Evolutionary conservation across 2,329 filamentous ascomycete species (phyloP).

Genomic region (Phyllosticta citriasiana): DNA sequence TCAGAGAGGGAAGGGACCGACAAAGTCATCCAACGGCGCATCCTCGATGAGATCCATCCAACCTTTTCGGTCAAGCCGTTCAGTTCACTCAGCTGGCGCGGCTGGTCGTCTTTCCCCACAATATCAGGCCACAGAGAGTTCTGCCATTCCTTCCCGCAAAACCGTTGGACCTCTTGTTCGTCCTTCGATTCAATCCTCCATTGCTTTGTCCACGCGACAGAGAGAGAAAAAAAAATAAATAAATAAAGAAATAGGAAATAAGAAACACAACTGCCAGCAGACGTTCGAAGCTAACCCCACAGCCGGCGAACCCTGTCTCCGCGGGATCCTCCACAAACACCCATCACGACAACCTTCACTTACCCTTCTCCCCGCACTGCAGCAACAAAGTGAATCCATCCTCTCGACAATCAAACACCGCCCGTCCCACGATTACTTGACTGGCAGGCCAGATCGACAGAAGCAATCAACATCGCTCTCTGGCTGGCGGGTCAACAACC

Average conservation of each 20-base stretch:
- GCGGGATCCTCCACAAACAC: background rate
- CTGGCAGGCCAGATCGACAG: background rate
- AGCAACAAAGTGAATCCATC: background rate
- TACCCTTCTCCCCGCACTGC: background rate
- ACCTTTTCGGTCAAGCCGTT: background rate
- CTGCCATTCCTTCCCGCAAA: background rate
- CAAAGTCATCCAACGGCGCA: background rate
- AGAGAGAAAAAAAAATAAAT: too few species aligned
- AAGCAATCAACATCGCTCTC: background rate
- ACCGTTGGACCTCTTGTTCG: background rate
- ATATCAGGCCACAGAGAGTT: background rate
- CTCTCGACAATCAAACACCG: background rate
- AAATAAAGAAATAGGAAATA: background rate
- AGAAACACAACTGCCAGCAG: background rate
- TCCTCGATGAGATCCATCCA: background rate
- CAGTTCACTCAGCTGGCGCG: background rate
- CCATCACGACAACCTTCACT: background rate
- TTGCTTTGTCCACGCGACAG: background rate
- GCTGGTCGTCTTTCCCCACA: background rate
- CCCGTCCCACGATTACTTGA: background rate
- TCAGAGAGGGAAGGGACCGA: background rate
- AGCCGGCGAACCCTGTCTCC: background rate
- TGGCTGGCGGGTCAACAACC: background rate
- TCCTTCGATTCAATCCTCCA: background rate
- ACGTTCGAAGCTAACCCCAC: background rate